Evolutionary conservation across 2,329 filamentous ascomycete species (phyloP), one percentile per base, ranked within the genome.

Genomic region (Verticillium dahliae): DNA sequence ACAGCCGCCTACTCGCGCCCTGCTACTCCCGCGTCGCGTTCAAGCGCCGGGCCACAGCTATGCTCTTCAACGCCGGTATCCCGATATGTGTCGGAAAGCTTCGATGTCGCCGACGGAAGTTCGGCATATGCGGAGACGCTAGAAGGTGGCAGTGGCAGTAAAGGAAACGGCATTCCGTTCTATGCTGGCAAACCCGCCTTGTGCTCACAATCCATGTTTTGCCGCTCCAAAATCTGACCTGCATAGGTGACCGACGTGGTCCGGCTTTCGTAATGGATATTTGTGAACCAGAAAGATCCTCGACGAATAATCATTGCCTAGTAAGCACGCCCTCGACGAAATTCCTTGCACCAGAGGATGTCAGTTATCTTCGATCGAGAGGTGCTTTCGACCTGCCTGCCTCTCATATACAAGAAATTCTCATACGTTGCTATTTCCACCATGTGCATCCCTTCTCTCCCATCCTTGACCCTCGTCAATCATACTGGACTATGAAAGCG

Each of bases 361-460:
- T 55, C 18, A 22, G 31, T 13, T 55, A 55, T 15, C 50, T 55
- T 14, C n/a, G 50, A 15, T 14, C 14, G 62, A 65, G 65, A 10
- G 63, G 63, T 1, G 62, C 14, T 7, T 66, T 68, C 37, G 59
- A 62, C 4, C 18, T 66, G 3, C 65, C 64, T 2, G 27, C 66
- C 0, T 60, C 33, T 1, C 54, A 61, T 2, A 27, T 68, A 4
- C 27, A 59, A 22, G 63, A 68, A 38, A 41, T 56, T 22, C 18
- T 22, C 18, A 22, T 22, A 22, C 18, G 59, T 0, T 60, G 56
- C 9, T 70, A 70, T 61, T 70, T 70, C 38, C 57, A 63, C 33
- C 62, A 70, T 54, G 65, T 67, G 2, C 67, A 70, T 37, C 65
- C 65, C 0, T 65, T 69, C 7, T 41, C 66, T 6, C 68, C 68